Evolutionary conservation across 495 filamentous ascomycete species (phyloP).

Genomic region (Talaromyces proteolyticus): DNA sequence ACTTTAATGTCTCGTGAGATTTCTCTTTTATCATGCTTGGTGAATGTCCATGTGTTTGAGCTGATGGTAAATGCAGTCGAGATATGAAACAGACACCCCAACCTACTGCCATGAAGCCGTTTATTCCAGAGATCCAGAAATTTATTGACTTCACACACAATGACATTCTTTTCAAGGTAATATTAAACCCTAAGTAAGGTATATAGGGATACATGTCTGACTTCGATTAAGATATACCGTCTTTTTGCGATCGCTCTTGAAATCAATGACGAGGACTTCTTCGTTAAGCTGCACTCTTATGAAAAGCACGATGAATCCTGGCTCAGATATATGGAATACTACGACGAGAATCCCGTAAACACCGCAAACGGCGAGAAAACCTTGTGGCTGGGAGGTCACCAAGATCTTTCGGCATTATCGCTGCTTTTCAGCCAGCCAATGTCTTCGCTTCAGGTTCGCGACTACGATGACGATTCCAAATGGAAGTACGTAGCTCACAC

Average conservation of each 20-base stretch:
- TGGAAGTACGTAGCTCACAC: neutral
- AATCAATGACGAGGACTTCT: neutral
- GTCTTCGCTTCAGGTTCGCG: neutral
- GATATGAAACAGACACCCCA: neutral
- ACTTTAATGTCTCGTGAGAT: conserved; percentile 1
- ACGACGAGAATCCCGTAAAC: neutral
- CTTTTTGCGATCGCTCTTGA: neutral
- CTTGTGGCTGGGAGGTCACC: neutral
- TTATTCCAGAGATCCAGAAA: neutral
- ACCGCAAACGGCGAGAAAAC: neutral
- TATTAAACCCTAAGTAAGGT: neutral
- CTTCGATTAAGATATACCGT: neutral
- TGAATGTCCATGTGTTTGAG: neutral
- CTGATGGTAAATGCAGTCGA: neutral
- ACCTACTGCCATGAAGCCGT: neutral
- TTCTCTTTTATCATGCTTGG: neutral
- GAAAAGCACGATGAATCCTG: neutral
- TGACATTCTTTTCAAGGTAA: neutral
- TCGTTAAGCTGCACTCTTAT: neutral
- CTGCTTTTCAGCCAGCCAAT: conserved; percentile 1
- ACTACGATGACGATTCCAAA: conserved; percentile 1
- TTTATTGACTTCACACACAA: neutral
- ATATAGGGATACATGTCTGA: neutral
- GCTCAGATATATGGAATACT: conserved; percentile 1
- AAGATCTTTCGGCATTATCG: neutral